Percentiles rank a stretch among this genome's conserved stretches.
Conservation (phyloP, 2,329 filamentous ascomycete species). For the Hypocreales sp. region DNA sequence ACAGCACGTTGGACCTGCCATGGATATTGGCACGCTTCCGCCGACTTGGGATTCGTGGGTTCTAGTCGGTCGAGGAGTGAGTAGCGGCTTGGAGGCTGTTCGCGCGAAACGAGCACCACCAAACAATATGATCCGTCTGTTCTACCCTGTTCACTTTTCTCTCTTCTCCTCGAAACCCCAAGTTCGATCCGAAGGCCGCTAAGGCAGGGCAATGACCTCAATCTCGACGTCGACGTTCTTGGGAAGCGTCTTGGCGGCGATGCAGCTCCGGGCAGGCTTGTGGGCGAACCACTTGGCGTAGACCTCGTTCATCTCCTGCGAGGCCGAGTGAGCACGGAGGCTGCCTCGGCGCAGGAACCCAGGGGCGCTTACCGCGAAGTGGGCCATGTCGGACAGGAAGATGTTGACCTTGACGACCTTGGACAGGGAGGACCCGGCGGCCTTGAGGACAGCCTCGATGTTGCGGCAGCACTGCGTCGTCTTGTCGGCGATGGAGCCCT, state of each 20-base stretch:
- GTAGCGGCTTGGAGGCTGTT: too few species aligned
- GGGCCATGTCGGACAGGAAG: constrained; percentile 81
- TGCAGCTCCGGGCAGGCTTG: constrained; percentile 79
- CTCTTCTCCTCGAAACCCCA: too few species aligned
- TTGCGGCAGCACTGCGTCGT: constrained; percentile 54
- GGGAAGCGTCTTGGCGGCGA: constrained; percentile 78
- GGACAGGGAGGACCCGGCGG: constrained; percentile 61
- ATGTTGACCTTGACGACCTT: constrained; percentile 85
- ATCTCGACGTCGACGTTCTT: constrained; percentile 82
- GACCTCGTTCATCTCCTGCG: constrained; percentile 62
- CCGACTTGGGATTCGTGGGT: too few species aligned
- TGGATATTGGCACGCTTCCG: too few species aligned
- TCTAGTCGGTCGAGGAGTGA: too few species aligned
- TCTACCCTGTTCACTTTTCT: too few species aligned
- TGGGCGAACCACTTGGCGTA: constrained; percentile 73
- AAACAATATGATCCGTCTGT: too few species aligned
- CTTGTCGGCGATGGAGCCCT: constrained; percentile 48
- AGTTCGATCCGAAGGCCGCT: too few species aligned
- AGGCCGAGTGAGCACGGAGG: not conserved
- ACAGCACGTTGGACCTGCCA: not conserved
- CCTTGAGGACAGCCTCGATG: constrained; percentile 68
- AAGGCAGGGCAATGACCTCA: constrained; percentile 64
- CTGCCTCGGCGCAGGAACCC: too few species aligned
- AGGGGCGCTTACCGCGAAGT: constrained; percentile 47
- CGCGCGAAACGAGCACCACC: too few species aligned